Percentiles rank a stretch among this genome's conserved stretches.
phyloP scores from a whole-genome alignment of 164 flowering plant species.

The Vitis labrusca region DNA sequence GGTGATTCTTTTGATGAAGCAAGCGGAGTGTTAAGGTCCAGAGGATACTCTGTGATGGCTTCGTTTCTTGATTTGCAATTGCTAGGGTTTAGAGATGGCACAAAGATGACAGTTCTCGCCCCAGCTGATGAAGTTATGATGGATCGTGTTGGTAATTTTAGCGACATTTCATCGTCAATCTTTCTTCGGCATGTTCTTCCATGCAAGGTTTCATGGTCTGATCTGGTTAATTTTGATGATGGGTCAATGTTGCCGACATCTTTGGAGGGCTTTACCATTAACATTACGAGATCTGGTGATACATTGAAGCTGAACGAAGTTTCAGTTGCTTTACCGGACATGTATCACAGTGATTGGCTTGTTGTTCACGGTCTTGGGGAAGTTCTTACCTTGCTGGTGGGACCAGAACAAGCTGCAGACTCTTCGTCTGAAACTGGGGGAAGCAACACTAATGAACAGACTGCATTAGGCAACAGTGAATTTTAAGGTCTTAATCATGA shows the following conservation, averaged over 20 bases:
- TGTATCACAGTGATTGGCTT: conserved; percentile 37
- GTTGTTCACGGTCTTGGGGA: conserved; percentile 53
- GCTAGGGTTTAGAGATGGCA: conserved; percentile 13
- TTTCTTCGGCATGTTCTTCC: conserved; percentile 52
- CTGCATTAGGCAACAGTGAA: neutral
- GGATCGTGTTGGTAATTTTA: conserved; percentile 19
- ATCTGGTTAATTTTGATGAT: conserved; percentile 32
- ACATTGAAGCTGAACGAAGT: conserved; percentile 42
- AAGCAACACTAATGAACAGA: neutral
- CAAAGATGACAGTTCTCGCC: conserved; percentile 57
- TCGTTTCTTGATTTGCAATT: conserved; percentile 61
- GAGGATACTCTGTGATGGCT: conserved; percentile 50
- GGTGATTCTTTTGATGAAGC: conserved; percentile 21
- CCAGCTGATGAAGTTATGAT: conserved; percentile 50
- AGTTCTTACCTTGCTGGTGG: conserved; percentile 12
- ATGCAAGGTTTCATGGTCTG: conserved; percentile 48
- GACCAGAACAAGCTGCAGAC: neutral
- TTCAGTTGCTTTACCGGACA: conserved; percentile 30
- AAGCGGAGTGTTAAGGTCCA: conserved; percentile 26
- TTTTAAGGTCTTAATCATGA: neutral
- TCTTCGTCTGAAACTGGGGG: neutral
- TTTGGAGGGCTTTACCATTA: conserved; percentile 42
- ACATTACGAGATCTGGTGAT: conserved; percentile 30
- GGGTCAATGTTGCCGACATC: conserved; percentile 36
- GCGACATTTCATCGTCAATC: conserved; percentile 19